phyloP scores from a whole-genome alignment of 345 rosid species.

The Punica granatum region DNA sequence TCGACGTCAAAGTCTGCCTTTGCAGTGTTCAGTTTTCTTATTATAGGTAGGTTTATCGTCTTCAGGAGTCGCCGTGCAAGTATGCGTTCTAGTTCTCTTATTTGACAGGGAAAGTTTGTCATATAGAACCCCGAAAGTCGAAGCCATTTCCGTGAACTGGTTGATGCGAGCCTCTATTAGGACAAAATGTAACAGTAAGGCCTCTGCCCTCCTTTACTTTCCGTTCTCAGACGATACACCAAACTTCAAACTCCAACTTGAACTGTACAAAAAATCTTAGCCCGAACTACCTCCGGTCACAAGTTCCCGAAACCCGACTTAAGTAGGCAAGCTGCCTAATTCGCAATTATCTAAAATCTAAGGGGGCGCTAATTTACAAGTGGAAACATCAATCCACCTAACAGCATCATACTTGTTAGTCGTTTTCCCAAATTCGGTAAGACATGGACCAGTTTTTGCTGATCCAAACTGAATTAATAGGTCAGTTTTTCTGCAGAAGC shows the following conservation, averaged over 20 bases:
- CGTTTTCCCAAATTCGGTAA: not conserved
- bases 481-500: conserved; percentile 29
- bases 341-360: not conserved
- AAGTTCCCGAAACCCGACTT: not conserved
- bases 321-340: not conserved
- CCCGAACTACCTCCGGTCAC: not conserved
- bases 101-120: too few relatives aligned
- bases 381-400: not conserved
- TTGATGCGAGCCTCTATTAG: too few relatives aligned
- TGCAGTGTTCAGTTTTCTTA: too few relatives aligned
- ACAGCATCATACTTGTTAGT: not conserved
- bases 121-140: too few relatives aligned
- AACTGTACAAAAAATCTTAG: not conserved
- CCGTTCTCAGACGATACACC: not conserved
- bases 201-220: not conserved
- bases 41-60: too few relatives aligned
- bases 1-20: too few relatives aligned
- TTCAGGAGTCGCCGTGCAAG: too few relatives aligned
- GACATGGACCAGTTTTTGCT: not conserved
- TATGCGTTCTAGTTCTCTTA: too few relatives aligned
- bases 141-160: too few relatives aligned
- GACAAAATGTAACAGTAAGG: not conserved
- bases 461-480: not conserved
- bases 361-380: not conserved
- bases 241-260: not conserved